phyloP scores from a whole-genome alignment of 495 filamentous ascomycete species.

The Echria macrotheca region DNA sequence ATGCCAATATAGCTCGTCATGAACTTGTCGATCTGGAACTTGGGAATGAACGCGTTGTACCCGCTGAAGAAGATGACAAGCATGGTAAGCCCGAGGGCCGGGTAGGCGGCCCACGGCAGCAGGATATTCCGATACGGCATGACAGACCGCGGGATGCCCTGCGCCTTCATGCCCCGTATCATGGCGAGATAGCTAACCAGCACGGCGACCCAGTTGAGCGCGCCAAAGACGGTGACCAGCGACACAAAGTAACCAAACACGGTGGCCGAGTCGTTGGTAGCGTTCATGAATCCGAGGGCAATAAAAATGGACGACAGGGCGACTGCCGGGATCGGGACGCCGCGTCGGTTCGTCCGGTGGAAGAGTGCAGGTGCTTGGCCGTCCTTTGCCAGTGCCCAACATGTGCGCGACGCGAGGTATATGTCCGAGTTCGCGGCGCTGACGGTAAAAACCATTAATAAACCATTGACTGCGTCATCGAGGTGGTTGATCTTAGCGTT shows the following conservation, averaged over 20 bases:
- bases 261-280: conserved; percentile 55
- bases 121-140: conserved; percentile 72
- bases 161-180: conserved; percentile 65
- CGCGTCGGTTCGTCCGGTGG: conserved; percentile 61
- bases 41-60: conserved; percentile 55
- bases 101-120: conserved; percentile 59
- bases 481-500: conserved; percentile 60
- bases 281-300: conserved; percentile 74
- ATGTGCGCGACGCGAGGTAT: conserved; percentile 78
- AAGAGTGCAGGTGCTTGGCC: conserved; percentile 71
- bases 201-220: conserved; percentile 81
- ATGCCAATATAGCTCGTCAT: conserved; percentile 81
- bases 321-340: conserved; percentile 71
- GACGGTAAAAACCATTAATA: conserved; percentile 74
- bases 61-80: conserved; percentile 75
- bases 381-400: conserved; percentile 73
- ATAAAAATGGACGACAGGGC: conserved; percentile 54
- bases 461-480: conserved; percentile 70
- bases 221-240: conserved; percentile 72
- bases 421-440: conserved; percentile 72
- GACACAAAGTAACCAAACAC: conserved; percentile 87
- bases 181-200: conserved; percentile 80
- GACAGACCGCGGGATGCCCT: conserved; percentile 56
- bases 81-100: conserved; percentile 61
- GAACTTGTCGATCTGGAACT: conserved; percentile 66